A percentile compares a stretch with the other conserved stretches of the same genome.
Conservation (phyloP, 805 yeast species). For the Clavispora fructus region DNA sequence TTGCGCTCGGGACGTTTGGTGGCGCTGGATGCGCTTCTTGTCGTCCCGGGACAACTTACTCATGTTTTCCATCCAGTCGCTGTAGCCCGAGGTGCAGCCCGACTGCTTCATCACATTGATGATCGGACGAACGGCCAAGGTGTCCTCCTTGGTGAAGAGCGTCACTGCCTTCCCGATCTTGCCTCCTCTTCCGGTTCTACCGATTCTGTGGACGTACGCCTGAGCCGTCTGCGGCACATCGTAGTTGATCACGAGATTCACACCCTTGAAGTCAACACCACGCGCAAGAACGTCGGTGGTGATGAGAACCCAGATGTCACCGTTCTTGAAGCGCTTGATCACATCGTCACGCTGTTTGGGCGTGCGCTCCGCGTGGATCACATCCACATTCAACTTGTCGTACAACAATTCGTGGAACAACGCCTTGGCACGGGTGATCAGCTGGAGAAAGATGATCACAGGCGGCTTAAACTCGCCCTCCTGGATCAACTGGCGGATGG, state of each 20-base stretch:
- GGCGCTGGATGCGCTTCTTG: slow-evolving; percentile 53
- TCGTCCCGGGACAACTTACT: slow-evolving; percentile 60
- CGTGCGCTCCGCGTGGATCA: slow-evolving; percentile 91
- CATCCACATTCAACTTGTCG: slow-evolving; percentile 90
- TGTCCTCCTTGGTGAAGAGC: slow-evolving; percentile 87
- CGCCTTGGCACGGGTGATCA: slow-evolving; percentile 91
- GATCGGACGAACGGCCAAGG: slow-evolving; percentile 68
- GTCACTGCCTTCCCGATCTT: slow-evolving; percentile 83
- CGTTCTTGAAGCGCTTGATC: slow-evolving; percentile 78
- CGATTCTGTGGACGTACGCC: slow-evolving; percentile 94
- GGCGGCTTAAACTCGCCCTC: slow-evolving; percentile 90
- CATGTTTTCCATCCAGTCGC: slow-evolving; percentile 77
- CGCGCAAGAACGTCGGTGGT: slow-evolving; percentile 95
- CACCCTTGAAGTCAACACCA: slow-evolving; percentile 96
- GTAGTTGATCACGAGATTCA: slow-evolving; percentile 88
- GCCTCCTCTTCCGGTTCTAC: slow-evolving; percentile 98
- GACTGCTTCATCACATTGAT: slow-evolving; percentile 94
- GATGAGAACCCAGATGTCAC: slow-evolving; percentile 92
- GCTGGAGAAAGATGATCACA: slow-evolving; percentile 84
- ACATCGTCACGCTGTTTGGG: slow-evolving; percentile 81
- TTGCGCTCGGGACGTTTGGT: slow-evolving; percentile 58
- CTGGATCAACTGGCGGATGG: slow-evolving; percentile 81
- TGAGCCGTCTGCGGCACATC: slow-evolving; percentile 95
- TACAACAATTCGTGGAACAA: slow-evolving; percentile 87
- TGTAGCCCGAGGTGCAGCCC: slow-evolving; percentile 58